Base-by-base conservation (phyloP, 768 basidiomycete genomes). In the Russula vinacea region DNA sequence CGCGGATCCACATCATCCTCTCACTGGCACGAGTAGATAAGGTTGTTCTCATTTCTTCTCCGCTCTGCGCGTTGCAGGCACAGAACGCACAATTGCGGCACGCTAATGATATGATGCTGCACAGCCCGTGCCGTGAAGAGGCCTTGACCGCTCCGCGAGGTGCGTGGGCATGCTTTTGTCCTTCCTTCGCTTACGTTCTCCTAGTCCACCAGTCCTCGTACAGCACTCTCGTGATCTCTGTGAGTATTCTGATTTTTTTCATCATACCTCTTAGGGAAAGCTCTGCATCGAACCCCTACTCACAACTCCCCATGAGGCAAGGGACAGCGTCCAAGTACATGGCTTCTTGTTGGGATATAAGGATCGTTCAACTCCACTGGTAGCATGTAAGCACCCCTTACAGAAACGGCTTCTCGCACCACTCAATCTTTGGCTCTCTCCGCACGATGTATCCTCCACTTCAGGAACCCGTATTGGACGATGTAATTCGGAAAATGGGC, bases 131-230 rank as follows among this genome's bases (percentile, higher is more conserved):
- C 33, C 56, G 37, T 52, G 39, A 63, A 51, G 32, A 22, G 6
- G 42, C 56, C 62, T 47, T 62, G 51, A 47, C 24, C 19, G 8
- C 13, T 59, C 44, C 51, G 44, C 52, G 45, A 64, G 57, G 62
- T 26, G 40, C 26, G 11, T 10, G n/a, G n/a, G 37, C 52, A 35
- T 16, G 45, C 26, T 47, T 17, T 1, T 40, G 17, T 29, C 37
- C 32, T 35, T 35, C 47, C 53, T 59, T 11, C 17, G 24, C 2
- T 26, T 26, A 24, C 26, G 22, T 50, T 16, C 14, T 44, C 42
- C 56, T 13, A 42, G 26, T 53, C 19, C 7, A n/a, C 42, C 44
- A 45, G 10, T 40, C 16, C 22, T 6, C 29, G 33, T 37, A 39
- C 35, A 62, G 53, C 54, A 56, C 47, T 13, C 16, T 14, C 42